phyloP scores from a whole-genome alignment of 371 early-diverging fungal genomes.

The Thermomucor indicae-seudaticae region DNA sequence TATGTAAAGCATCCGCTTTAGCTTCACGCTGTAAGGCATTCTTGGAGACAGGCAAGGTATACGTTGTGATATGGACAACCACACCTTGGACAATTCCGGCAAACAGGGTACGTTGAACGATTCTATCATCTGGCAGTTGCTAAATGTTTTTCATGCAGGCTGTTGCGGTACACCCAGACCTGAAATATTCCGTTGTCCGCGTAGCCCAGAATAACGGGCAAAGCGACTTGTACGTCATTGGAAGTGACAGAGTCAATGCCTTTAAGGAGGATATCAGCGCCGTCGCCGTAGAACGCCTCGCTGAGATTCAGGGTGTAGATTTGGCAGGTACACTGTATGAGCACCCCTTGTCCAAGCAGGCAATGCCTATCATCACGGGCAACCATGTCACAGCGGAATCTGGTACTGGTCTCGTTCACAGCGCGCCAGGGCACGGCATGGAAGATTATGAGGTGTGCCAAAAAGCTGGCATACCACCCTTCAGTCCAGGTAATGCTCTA shows the following conservation, averaged over 20 bases:
- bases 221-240: constrained; percentile 41
- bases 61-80: constrained; percentile 90
- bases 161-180: constrained; percentile 71
- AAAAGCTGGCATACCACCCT: constrained; percentile 50
- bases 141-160: constrained; percentile 33
- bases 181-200: constrained; percentile 65
- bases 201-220: constrained; percentile 8
- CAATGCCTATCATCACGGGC: constrained; percentile 58
- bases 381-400: constrained; percentile 78
- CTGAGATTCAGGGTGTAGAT: constrained; percentile 47
- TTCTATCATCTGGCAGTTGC: too few relatives aligned
- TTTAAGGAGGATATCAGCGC: constrained; percentile 18
- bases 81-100: constrained; percentile 97
- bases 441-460: constrained; percentile 87
- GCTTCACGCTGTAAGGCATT: constrained; percentile 12
- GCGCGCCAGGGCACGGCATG: constrained; percentile 94
- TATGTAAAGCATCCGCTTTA: too few relatives aligned
- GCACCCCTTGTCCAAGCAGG: constrained; percentile 59
- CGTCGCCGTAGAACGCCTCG: constrained; percentile 9
- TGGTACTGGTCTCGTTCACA: constrained; percentile 92
- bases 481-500: constrained; percentile 59
- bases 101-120: constrained; percentile 50
- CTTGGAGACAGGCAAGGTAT: constrained; percentile 21
- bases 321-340: constrained; percentile 64
- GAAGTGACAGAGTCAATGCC: constrained; percentile 40